Conservation (phyloP, 345 rosid genomes). For the Brassica cretica region DNA sequence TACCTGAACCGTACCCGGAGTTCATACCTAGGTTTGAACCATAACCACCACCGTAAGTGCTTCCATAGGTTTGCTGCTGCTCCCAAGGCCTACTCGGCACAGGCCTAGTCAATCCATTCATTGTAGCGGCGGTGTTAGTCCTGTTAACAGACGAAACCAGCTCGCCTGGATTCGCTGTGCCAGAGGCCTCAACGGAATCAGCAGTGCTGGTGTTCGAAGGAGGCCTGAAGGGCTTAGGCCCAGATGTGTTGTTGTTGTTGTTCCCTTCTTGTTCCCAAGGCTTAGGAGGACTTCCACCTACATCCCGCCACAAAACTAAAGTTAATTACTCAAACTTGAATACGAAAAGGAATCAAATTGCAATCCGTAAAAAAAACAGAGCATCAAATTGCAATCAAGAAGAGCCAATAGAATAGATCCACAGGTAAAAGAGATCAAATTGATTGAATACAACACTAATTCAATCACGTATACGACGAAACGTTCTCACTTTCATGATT, state of each 20-base stretch:
- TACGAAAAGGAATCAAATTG: too few species aligned
- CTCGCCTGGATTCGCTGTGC: conserved; percentile 90
- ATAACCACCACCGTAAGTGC: not conserved
- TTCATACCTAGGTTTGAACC: not conserved
- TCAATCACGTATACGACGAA: not conserved
- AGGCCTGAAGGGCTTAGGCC: conserved; percentile 89
- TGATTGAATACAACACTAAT: conserved; percentile 11
- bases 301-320: too few species aligned
- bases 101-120: conserved; percentile 61
- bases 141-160: conserved; percentile 53
- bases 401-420: not conserved
- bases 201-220: conserved; percentile 86
- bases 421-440: not conserved
- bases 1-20: not conserved
- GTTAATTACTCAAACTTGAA: too few species aligned
- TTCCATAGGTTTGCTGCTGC: conserved; percentile 45
- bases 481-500: not conserved
- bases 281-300: conserved; percentile 65
- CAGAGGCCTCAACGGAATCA: conserved; percentile 94
- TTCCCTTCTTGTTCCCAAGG: conserved; percentile 93
- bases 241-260: conserved; percentile 42
- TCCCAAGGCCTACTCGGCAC: conserved; percentile 95
- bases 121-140: conserved; percentile 47
- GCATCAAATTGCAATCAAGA: too few species aligned
- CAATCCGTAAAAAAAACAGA: too few species aligned